These are phyloP conservation scores for Leptographium lundbergii DNA, from an alignment of 2,329 filamentous ascomycete species.

Conservation along the genomic window DNA sequence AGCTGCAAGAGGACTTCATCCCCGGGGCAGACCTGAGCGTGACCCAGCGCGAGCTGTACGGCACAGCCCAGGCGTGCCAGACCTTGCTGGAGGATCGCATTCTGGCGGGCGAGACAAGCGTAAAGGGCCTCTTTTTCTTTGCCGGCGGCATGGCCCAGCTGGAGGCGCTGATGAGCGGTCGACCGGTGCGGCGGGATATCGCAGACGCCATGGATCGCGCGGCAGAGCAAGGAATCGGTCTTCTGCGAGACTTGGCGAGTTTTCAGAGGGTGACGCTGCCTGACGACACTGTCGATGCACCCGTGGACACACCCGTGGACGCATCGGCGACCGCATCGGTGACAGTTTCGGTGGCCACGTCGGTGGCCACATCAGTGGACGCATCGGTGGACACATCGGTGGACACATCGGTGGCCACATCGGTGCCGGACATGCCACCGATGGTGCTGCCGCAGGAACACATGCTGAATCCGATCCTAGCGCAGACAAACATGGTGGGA, in stretches of 20 bases:
- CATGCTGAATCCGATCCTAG: neutral
- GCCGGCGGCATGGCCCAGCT: conserved; percentile 9
- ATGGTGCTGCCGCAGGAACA: neutral
- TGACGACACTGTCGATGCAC: neutral
- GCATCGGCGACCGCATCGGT: no score
- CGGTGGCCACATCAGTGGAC: no score
- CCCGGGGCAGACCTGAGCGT: conserved; percentile 8
- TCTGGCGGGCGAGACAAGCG: conserved; percentile 12
- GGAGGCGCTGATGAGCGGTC: conserved; percentile 8
- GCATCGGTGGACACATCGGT: no score
- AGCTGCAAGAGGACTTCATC: conserved; percentile 11
- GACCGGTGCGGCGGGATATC: conserved; percentile 3
- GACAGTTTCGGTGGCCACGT: no score
- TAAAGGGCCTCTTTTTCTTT: conserved; percentile 11
- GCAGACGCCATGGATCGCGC: neutral
- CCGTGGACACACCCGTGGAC: no score
- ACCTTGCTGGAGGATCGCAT: conserved; percentile 7
- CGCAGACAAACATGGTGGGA: neutral
- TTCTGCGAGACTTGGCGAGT: neutral
- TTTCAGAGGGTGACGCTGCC: conserved; percentile 1
- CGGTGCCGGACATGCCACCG: neutral
- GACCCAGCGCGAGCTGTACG: conserved; percentile 12
- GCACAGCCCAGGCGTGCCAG: neutral
- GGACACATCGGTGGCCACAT: no score
- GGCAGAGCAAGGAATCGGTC: neutral